Base-by-base conservation (phyloP, 805 yeast genomes). In the Lachancea fermentati region DNA sequence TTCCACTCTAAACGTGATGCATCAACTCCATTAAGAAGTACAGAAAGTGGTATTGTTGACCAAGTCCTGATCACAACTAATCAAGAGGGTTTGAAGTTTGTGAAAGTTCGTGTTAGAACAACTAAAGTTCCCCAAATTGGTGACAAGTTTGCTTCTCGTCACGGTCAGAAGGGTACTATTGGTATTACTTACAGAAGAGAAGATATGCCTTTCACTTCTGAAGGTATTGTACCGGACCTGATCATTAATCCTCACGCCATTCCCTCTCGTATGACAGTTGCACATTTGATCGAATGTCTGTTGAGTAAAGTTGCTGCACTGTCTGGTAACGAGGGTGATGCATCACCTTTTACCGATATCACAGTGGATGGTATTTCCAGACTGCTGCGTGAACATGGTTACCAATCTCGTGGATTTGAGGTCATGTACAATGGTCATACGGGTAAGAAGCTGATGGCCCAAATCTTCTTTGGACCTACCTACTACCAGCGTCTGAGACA, bases 231-330 rank as follows among this genome's bases (percentile, higher is more conserved):
- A 29, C 99, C 99, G 5, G 99, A 93, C 69, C 73, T 93, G 60
- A 87, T 93, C 57, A 93, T 93, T 63, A 93, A 93, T 65, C 99
- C 99, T 2, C 99, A 93, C 68, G 98, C 97, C 61, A 93, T 93
- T 76, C 99, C 99, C 53, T 93, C 99, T 43, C 97, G 99, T 77
- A 93, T 93, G 99, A 93, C 99, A 30, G 98, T 93, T 46, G 99
- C 98, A 36, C 97, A 93, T 73, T 82, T 93, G 73, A 91, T 93
- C 67, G 99, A 93, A 73, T 93, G 98, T 83, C 72, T 93, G 64
- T 72, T 93, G 55, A 84, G 95, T 37, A 93, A 93, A 68, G 97
- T 93, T 32, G 89, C 97, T 3, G 80, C 97, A 2, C 72, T 93
- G 54, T 81, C 95, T 35, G 98, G 97, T 58, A 76, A 85, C 57